Conservation (phyloP, 352 stramenopile species). For the Phytophthora vignae region DNA sequence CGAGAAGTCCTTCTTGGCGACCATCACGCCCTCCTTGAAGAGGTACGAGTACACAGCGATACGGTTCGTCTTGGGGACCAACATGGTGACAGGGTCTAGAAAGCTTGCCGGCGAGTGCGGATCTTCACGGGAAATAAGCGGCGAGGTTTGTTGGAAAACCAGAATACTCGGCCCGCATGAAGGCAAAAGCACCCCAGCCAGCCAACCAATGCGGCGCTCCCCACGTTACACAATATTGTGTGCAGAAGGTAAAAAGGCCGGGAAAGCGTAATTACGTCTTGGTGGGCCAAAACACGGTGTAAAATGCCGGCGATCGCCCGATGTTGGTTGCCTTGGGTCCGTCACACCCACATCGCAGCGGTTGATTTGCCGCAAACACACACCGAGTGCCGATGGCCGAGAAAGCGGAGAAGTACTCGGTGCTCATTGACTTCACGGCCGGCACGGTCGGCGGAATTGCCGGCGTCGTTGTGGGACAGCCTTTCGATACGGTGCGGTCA, state of each 20-base stretch:
- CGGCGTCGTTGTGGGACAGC: slow-evolving; percentile 66
- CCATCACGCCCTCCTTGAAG: slow-evolving; percentile 94
- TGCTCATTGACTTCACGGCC: slow-evolving; percentile 54
- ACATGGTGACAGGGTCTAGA: slow-evolving; percentile 81
- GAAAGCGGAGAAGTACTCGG: slow-evolving; percentile 42
- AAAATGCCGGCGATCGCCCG: background rate
- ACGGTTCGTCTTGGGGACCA: slow-evolving; percentile 98
- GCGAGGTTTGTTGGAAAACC: slow-evolving; percentile 59
- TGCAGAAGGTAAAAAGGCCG: slow-evolving; percentile 18
- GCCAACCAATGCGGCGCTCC: slow-evolving; percentile 38
- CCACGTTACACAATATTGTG: slow-evolving; percentile 26
- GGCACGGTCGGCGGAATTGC: slow-evolving; percentile 59
- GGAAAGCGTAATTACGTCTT: slow-evolving; percentile 24
- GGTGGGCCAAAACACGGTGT: background rate
- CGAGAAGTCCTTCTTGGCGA: slow-evolving; percentile 91
- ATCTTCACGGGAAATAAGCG: slow-evolving; percentile 82
- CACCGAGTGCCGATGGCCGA: slow-evolving; percentile 28
- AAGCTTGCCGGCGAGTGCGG: slow-evolving; percentile 92
- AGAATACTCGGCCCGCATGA: slow-evolving; percentile 41
- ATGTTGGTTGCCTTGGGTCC: slow-evolving; percentile 3
- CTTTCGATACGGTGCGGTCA: slow-evolving; percentile 60
- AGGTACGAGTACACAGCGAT: slow-evolving; percentile 99
- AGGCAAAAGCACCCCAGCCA: slow-evolving; percentile 19
- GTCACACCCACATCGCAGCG: slow-evolving; percentile 7
- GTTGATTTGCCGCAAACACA: slow-evolving; percentile 12